Evolutionary conservation across 371 early-diverging fungal species (phyloP).

Genomic region (Apophysomyces elegans): DNA sequence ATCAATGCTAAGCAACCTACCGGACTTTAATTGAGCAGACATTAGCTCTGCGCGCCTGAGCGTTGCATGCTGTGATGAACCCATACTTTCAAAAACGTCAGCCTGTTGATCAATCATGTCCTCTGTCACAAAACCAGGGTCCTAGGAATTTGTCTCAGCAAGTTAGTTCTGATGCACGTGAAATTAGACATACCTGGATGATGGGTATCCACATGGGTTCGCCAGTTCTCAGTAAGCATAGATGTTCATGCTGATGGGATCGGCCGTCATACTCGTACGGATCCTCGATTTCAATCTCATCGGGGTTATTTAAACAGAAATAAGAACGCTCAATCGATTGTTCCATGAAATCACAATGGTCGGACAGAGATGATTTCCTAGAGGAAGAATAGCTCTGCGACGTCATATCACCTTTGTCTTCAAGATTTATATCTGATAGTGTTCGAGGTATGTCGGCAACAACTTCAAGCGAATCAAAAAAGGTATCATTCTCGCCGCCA

Average conservation of each 20-base stretch:
- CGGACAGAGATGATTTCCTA: conserved; percentile 24
- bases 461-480: conserved; percentile 43
- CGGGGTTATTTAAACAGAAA: conserved; percentile 2
- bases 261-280: conserved; percentile 38
- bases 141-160: conserved; percentile 33
- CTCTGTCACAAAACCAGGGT: conserved; percentile 86
- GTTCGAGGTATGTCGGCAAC: conserved; percentile 12
- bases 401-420: conserved; percentile 12
- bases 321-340: too few relatives aligned
- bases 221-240: conserved; percentile 52
- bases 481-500: conserved; percentile 31
- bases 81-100: conserved; percentile 74
- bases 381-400: conserved; percentile 16
- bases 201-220: conserved; percentile 72
- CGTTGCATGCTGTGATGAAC: conserved; percentile 74
- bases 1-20: conserved; percentile 25
- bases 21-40: conserved; percentile 78
- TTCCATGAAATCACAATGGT: conserved; percentile 28
- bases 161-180: neutral
- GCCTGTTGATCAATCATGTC: conserved; percentile 89
- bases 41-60: conserved; percentile 79
- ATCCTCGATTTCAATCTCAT: conserved; percentile 30
- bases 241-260: conserved; percentile 27
- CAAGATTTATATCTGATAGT: neutral
- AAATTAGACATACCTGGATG: conserved; percentile 57